Base-by-base conservation (phyloP, 495 filamentous ascomycete genomes). In the Cladorrhinum samala region DNA sequence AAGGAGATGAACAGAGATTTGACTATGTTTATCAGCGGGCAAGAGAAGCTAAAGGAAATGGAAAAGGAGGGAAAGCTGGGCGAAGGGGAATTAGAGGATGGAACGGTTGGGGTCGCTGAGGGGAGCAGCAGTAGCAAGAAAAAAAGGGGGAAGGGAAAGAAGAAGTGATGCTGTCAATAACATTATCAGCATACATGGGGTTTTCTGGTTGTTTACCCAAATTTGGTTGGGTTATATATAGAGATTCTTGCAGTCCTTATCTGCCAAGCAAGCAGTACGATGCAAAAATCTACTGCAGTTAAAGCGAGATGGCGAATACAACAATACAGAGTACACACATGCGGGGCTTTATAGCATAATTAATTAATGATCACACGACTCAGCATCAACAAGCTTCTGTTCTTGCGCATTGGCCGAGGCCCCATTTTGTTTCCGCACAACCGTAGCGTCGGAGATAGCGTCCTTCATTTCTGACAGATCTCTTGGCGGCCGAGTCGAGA, bases 1-100 rank as follows among this genome's bases (percentile, higher is more conserved):
- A 79, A 82, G 53, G 92, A 96, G 68, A 83, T 86, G 74, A 92
- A 95, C 65, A 75, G 88, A n/a, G 93, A 98, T 69, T 63, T 98
- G 62, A 83, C 78, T 21, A 94, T 96, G 72, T 94, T 91, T 63
- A 90, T 98, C 45, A 86, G 82, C 42, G 85, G 87, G 2, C 80
- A 85, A 63, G 83, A 93, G 72, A 90, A 89, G 63, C 68, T 98
- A 59, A 82, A 83, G 73, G 82, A 86, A 67, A 68, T 84, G 66
- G 76, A 78, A 60, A 57, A 75, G 56, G 80, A 78, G 48, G 84
- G 84, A 17, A 78, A 82, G 68, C 68, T 85, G 14, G 74, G 76
- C 33, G 73, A 80, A 64, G 77, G 71, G 1, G 80, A 78, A 65
- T 43, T 77, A 41, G 71, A 72, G 54, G 71, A 69, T 30, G 79